Conservation (phyloP, 2,329 filamentous ascomycete species). For the Neopestalotiopsis sp. region DNA sequence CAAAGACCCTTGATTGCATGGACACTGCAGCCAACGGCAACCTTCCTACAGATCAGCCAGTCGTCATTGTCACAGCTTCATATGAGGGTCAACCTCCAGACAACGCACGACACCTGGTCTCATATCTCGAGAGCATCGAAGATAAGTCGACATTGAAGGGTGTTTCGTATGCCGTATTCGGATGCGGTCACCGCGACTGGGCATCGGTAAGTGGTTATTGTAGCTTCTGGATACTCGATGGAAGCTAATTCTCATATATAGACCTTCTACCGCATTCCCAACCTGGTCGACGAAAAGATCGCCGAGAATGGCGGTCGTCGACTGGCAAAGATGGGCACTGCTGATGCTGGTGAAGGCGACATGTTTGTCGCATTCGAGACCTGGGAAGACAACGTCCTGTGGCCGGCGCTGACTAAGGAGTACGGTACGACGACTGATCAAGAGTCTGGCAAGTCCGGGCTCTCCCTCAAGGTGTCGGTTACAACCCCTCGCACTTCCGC, state of each 20-base stretch:
- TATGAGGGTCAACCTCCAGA: constrained; percentile 65
- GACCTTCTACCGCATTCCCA: constrained; percentile 56
- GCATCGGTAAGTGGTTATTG: constrained; percentile 56
- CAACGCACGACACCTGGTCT: constrained; percentile 59
- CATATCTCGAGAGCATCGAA: constrained; percentile 54
- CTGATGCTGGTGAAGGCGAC: constrained; percentile 66
- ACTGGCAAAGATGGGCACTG: constrained; percentile 56
- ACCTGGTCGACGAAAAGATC: constrained; percentile 60
- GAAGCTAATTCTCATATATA: constrained; percentile 16
- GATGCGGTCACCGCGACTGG: constrained; percentile 60
- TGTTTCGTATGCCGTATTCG: constrained; percentile 60
- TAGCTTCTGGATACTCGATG: constrained; percentile 55
- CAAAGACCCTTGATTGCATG: constrained; percentile 48
- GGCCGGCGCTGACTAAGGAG: constrained; percentile 50
- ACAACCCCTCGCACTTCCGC: constrained; percentile 43
- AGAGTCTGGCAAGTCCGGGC: constrained; percentile 46
- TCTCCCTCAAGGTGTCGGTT: constrained; percentile 17
- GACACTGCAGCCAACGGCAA: constrained; percentile 56
- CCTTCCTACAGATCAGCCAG: constrained; percentile 51
- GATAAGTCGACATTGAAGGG: constrained; percentile 44
- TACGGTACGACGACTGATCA: constrained; percentile 37
- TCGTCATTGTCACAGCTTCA: constrained; percentile 58
- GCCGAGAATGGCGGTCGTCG: constrained; percentile 51
- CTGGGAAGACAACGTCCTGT: constrained; percentile 66
- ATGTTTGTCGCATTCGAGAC: constrained; percentile 71